Evolutionary conservation across 257 asterid species (phyloP).

Genomic region (Euphrasia confusa): DNA sequence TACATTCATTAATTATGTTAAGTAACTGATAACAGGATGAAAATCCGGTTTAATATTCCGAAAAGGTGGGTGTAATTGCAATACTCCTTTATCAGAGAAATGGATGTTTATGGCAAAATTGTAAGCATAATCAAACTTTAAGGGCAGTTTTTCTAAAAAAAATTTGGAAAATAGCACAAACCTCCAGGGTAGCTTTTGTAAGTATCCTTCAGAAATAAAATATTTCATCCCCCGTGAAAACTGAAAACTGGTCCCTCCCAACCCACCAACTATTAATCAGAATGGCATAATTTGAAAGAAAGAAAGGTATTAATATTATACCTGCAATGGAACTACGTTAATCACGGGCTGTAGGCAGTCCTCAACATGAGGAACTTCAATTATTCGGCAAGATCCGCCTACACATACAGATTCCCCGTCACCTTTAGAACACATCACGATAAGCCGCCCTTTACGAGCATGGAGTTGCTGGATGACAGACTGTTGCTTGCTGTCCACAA

Average conservation of each 20-base stretch:
- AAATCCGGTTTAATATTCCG: not conserved
- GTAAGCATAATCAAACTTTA: not conserved
- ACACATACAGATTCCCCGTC: slow-evolving; percentile 72
- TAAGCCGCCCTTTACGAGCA: slow-evolving; percentile 93
- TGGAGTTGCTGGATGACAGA: slow-evolving; percentile 98
- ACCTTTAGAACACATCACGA: slow-evolving; percentile 89
- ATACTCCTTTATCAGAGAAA: not conserved
- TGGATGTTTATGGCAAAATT: not conserved
- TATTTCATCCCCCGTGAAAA: not conserved
- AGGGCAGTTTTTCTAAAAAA: not conserved
- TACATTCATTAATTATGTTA: too few relatives aligned
- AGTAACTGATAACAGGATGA: too few relatives aligned
- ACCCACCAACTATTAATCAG: too few relatives aligned
- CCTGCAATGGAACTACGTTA: slow-evolving; percentile 94
- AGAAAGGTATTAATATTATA: slow-evolving; percentile 25
- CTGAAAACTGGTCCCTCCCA: too few relatives aligned
- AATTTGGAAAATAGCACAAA: not conserved
- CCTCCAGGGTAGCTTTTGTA: not conserved
- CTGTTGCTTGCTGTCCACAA: slow-evolving; percentile 75
- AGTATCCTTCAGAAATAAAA: not conserved
- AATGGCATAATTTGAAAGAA: not conserved
- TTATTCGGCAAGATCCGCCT: slow-evolving; percentile 82
- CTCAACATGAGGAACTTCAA: slow-evolving; percentile 87
- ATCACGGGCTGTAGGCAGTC: slow-evolving; percentile 97
- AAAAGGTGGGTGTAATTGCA: not conserved